Conservation (phyloP, 768 basidiomycete species). For the Boletellus emodensis region DNA sequence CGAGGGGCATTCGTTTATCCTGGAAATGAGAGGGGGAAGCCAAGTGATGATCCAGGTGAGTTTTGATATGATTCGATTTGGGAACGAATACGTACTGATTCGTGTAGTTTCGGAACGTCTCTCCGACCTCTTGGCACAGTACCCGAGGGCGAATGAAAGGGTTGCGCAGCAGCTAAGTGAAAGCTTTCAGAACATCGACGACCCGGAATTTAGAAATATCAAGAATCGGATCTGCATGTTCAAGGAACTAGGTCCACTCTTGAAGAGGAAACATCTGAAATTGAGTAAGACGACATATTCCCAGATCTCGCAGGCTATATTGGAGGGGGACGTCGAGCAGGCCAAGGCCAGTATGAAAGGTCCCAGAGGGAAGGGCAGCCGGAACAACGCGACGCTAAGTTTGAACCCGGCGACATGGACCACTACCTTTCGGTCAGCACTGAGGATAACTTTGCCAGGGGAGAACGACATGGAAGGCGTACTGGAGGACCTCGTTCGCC, state of each 20-base stretch:
- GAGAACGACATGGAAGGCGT: not conserved
- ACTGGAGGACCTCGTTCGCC: constrained; percentile 4
- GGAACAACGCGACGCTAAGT: too few relatives aligned
- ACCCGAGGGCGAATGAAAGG: constrained; percentile 13
- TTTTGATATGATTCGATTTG: not conserved
- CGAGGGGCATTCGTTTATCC: constrained; percentile 7
- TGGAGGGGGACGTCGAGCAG: constrained; percentile 5
- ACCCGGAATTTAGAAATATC: constrained; percentile 4
- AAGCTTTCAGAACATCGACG: constrained; percentile 3
- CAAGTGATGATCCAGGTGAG: constrained; percentile 4
- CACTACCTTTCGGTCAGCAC: not conserved
- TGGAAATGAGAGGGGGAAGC: not conserved
- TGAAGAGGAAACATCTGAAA: not conserved
- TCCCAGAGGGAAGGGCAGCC: too few relatives aligned
- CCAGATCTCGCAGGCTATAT: constrained; percentile 1
- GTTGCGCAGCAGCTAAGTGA: not conserved
- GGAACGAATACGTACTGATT: not conserved
- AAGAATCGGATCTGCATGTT: constrained; percentile 17
- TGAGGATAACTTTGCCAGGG: not conserved
- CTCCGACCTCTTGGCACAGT: not conserved
- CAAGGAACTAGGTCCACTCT: not conserved
- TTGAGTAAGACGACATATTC: not conserved
- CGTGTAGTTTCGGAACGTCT: constrained; percentile 7
- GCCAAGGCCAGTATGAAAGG: not conserved
- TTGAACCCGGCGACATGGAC: not conserved